Evolutionary conservation across 306 rosid species (phyloP).

Genomic region (Comarum palustre): DNA sequence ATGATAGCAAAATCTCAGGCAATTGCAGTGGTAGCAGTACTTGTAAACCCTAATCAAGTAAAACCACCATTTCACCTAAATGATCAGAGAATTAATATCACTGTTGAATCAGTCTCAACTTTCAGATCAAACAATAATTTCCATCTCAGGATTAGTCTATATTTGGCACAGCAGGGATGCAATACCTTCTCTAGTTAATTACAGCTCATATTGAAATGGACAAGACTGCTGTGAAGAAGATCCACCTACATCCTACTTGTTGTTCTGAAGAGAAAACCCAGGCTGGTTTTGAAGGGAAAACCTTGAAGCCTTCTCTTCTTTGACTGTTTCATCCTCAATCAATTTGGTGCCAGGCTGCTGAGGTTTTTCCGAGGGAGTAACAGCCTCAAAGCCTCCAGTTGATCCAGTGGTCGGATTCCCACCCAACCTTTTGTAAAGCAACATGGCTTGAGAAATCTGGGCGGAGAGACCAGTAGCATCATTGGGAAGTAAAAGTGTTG

Average conservation of each 20-base stretch:
- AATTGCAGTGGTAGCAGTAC: too few relatives aligned
- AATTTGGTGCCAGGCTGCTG: slow-evolving; percentile 22
- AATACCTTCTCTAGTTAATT: neutral
- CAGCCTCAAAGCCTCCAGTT: slow-evolving; percentile 30
- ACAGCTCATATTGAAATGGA: slow-evolving; percentile 14
- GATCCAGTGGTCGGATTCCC: slow-evolving; percentile 45
- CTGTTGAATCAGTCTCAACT: neutral
- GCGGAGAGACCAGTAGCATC: slow-evolving; percentile 71
- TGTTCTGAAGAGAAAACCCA: slow-evolving; percentile 64
- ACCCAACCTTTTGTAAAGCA: slow-evolving; percentile 74
- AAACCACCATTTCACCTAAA: neutral
- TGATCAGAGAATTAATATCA: neutral
- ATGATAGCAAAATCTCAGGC: too few relatives aligned
- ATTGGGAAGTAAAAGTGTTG: slow-evolving; percentile 93
- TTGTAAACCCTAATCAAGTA: neutral
- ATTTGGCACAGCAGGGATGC: neutral
- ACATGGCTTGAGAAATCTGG: slow-evolving; percentile 94
- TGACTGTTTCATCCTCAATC: slow-evolving; percentile 14
- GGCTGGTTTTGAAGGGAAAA: slow-evolving; percentile 72
- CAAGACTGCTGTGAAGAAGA: neutral
- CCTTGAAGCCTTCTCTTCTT: slow-evolving; percentile 25
- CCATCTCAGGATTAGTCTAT: neutral
- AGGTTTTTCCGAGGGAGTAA: slow-evolving; percentile 31
- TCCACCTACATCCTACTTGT: slow-evolving; percentile 30
- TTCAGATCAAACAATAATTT: neutral